Conservation (phyloP, 352 stramenopile genomes). For the Phytopythium delawarense region DNA sequence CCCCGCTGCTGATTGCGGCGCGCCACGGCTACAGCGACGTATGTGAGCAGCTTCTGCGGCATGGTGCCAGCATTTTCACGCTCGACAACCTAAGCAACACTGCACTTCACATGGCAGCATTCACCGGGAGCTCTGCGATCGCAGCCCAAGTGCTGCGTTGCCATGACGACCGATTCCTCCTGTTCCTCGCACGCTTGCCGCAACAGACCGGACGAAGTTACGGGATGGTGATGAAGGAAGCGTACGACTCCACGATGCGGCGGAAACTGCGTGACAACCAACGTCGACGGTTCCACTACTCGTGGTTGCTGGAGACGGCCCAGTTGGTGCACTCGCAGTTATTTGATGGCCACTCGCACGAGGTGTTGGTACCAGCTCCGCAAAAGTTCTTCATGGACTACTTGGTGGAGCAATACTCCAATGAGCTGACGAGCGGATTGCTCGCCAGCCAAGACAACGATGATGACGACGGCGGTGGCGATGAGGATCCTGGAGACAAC, state of each 20-base stretch:
- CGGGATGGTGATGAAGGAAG: slow-evolving; percentile 25
- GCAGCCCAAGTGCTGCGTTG: slow-evolving; percentile 35
- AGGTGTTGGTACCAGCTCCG: slow-evolving; percentile 19
- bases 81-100: slow-evolving; percentile 67
- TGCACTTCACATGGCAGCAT: slow-evolving; percentile 60
- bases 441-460: slow-evolving; percentile 15
- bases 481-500: slow-evolving; percentile 19
- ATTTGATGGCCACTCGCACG: slow-evolving; percentile 13
- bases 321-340: slow-evolving; percentile 36
- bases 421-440: background rate
- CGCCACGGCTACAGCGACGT: slow-evolving; percentile 45
- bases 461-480: slow-evolving; percentile 17
- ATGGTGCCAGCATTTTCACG: slow-evolving; percentile 39
- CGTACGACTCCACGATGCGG: slow-evolving; percentile 47
- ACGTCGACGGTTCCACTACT: slow-evolving; percentile 53
- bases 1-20: slow-evolving; percentile 59
- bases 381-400: slow-evolving; percentile 44
- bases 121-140: slow-evolving; percentile 38
- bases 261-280: slow-evolving; percentile 63
- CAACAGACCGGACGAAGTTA: slow-evolving; percentile 26
- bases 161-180: slow-evolving; percentile 42
- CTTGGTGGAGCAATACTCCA: slow-evolving; percentile 30
- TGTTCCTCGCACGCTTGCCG: slow-evolving; percentile 41
- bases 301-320: slow-evolving; percentile 55
- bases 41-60: slow-evolving; percentile 34